A percentile compares a stretch with the other conserved stretches of the same genome.
These are phyloP conservation scores for Paecilomyces variotii DNA, from an alignment of 2,329 filamentous ascomycete species.

Conservation along the genomic window DNA sequence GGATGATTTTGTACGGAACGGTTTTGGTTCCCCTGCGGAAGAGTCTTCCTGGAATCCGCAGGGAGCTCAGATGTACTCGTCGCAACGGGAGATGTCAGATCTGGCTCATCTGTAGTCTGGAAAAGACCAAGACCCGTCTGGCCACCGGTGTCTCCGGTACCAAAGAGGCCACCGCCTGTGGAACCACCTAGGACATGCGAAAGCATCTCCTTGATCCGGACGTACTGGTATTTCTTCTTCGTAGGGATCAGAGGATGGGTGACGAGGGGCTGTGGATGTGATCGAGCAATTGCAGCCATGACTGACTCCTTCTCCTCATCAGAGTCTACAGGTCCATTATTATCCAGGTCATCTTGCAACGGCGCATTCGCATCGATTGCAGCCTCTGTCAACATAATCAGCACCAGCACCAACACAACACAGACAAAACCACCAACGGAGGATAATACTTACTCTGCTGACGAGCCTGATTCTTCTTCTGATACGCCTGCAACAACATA, in stretches of 20 bases:
- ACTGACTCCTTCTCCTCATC: conserved; percentile 90
- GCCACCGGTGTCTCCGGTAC: conserved; percentile 24
- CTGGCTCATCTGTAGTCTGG: conserved; percentile 19
- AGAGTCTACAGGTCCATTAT: conserved; percentile 75
- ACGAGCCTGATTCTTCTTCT: conserved; percentile 98
- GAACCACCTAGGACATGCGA: conserved; percentile 49
- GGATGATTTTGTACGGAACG: conserved; percentile 4
- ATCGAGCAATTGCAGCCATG: conserved; percentile 69
- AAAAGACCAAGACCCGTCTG: conserved; percentile 26
- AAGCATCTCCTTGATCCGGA: conserved; percentile 58
- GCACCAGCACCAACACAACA: neutral
- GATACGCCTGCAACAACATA: conserved; percentile 78
- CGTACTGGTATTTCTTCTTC: conserved; percentile 50
- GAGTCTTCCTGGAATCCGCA: conserved; percentile 14
- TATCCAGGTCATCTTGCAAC: conserved; percentile 75
- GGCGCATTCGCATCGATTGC: conserved; percentile 92
- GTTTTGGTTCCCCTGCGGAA: conserved; percentile 4
- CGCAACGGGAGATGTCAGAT: conserved; percentile 16
- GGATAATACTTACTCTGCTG: conserved; percentile 67
- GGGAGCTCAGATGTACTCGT: conserved; percentile 15
- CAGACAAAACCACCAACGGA: neutral
- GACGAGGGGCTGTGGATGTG: conserved; percentile 70
- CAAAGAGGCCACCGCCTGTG: conserved; percentile 39
- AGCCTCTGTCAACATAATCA: conserved; percentile 54
- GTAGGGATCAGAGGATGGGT: conserved; percentile 49